Base-by-base conservation (phyloP, 2,329 filamentous ascomycete genomes). In the Thielaviopsis punctulata region DNA sequence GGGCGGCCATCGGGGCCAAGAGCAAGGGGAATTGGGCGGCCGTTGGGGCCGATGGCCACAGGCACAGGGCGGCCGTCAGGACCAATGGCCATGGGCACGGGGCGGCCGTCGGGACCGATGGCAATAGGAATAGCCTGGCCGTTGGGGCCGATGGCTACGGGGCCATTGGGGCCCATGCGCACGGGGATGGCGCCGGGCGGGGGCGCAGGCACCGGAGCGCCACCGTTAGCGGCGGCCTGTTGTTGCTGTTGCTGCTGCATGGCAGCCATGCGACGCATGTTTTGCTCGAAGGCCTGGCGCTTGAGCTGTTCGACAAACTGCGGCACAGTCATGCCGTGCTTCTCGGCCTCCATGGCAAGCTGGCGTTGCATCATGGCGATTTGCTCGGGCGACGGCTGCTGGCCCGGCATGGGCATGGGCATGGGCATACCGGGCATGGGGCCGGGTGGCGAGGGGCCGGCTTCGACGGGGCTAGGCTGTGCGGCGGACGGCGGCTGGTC, bases 361-460 rank as follows among this genome's bases (percentile, higher is more conserved):
- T 92, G 84, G 60, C 80, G 78, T 66, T 93, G 86, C 75, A 95
- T 92, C 52, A 76, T 75, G 53, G 79, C 77, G 57, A 95, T 85
- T 70, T 95, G 88, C 69, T 95, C 84, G 48, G 84, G 88, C 19
- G 82, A 79, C 30, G 86, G 86, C 64, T 68, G 71, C 58, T 70
- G 69, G 51, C 64, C 66, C 33, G 65, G 64, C 50, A 61, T 57
- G 58, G 61, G 45, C 54, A 63, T 61, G 15, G 64, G 65, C 59
- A 68, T 64, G 53, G 45, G 52, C 22, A 39, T 27, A 19, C 45
- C 48, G 22, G 52, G 52, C 25, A 27, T 15, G 4, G 45, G 30
- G 23, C 19, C 30, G 23, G 52, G 9, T 47, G 36, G 39, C 25
- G 47, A 21, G 9, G 39, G 39, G 18, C 25, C 5, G 18, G 44